Percentiles rank a stretch among this genome's conserved stretches.
Evolutionary conservation across 768 basidiomycete species (phyloP).

Genomic region (Trametes villosa): DNA sequence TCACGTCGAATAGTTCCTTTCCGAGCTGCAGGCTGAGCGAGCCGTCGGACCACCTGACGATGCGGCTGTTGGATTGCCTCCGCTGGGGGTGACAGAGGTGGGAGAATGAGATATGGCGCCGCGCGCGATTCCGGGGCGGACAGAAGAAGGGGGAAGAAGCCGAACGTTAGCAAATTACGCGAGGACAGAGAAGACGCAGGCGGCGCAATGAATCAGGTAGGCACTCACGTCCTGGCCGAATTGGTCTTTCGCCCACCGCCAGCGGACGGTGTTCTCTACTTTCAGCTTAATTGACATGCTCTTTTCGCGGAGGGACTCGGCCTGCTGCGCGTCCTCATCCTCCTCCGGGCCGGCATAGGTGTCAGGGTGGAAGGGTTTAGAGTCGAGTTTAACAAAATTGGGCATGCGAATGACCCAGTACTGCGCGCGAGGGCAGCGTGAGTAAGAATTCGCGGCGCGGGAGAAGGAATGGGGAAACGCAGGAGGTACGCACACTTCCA

Average conservation of each 20-base stretch:
- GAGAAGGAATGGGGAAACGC: background rate
- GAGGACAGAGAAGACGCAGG: background rate
- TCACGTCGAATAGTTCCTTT: conserved; percentile 92
- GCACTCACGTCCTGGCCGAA: conserved; percentile 76
- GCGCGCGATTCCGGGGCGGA: background rate
- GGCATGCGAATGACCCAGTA: conserved; percentile 94
- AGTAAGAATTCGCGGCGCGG: conserved; percentile 6
- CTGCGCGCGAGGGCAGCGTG: conserved; percentile 41
- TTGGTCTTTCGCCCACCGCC: conserved; percentile 89
- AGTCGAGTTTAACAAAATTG: conserved; percentile 89
- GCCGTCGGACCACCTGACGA: conserved; percentile 97
- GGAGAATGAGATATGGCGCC: background rate
- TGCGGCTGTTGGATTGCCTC: conserved; percentile 86
- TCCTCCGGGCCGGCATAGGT: conserved; percentile 85
- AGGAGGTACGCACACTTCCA: conserved; percentile 63
- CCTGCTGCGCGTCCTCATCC: conserved; percentile 60
- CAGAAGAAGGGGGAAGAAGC: conserved; percentile 3
- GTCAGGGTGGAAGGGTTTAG: conserved; percentile 88
- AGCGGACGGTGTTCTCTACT: conserved; percentile 93
- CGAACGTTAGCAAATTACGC: background rate
- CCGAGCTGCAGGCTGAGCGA: conserved; percentile 88
- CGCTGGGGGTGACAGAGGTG: conserved; percentile 46
- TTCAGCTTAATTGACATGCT: conserved; percentile 85
- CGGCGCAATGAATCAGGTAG: background rate
- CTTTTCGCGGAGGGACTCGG: conserved; percentile 70